phyloP scores from a whole-genome alignment of 768 basidiomycete genomes.

The Tylopilus subfusipes region DNA sequence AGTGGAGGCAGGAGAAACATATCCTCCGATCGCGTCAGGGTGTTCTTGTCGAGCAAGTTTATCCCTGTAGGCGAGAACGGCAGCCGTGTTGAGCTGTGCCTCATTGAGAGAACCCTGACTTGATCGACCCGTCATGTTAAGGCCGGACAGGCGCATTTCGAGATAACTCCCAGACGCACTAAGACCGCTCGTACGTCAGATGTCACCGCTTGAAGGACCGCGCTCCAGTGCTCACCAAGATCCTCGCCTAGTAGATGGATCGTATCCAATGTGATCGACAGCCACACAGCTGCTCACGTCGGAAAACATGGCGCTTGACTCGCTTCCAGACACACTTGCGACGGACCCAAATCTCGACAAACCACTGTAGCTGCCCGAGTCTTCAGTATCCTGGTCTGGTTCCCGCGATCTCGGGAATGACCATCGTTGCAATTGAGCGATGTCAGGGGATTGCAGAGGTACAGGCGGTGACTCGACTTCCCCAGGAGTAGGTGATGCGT shows the following conservation, averaged over 20 bases:
- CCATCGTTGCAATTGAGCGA: conserved; percentile 36
- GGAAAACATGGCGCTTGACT: conserved; percentile 51
- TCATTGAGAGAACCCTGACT: conserved; percentile 33
- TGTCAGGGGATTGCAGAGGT: conserved; percentile 44
- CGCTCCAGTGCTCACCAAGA: conserved; percentile 24
- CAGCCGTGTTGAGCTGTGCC: conserved; percentile 21
- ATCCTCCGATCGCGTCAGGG: conserved; percentile 27
- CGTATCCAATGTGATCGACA: conserved; percentile 29
- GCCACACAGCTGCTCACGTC: conserved; percentile 40
- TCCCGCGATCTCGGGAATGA: conserved; percentile 39
- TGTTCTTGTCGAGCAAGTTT: conserved; percentile 26
- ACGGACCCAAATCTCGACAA: conserved; percentile 59
- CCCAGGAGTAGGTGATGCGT: conserved; percentile 48
- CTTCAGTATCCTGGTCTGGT: conserved; percentile 51
- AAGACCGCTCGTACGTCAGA: conserved; percentile 21
- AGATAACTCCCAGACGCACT: conserved; percentile 31
- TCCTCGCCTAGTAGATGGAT: conserved; percentile 33
- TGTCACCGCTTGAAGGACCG: conserved; percentile 17
- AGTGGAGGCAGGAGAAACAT: conserved; percentile 45
- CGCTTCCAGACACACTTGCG: conserved; percentile 57
- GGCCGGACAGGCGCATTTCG: conserved; percentile 29
- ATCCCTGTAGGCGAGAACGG: conserved; percentile 23
- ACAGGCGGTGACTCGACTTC: conserved; percentile 34
- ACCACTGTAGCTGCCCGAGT: conserved; percentile 45
- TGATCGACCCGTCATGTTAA: conserved; percentile 31